Evolutionary conservation across 2,329 filamentous ascomycete species (phyloP).

Genomic region (Stagonosporopsis chrysanthemi): DNA sequence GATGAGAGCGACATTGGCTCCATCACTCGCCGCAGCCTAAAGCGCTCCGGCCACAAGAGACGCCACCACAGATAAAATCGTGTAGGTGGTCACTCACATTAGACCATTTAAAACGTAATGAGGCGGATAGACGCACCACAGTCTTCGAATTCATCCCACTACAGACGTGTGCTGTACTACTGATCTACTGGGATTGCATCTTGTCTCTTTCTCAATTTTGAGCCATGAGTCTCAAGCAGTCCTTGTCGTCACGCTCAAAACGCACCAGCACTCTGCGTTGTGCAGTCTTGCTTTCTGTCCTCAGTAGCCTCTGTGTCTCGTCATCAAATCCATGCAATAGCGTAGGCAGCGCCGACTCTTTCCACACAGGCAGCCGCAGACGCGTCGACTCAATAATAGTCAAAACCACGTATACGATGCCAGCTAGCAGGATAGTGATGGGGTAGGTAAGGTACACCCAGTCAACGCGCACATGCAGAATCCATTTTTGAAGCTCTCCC

Average conservation of each 20-base stretch:
- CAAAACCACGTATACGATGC: slow-evolving; percentile 4
- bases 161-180: no score
- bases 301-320: slow-evolving; percentile 13
- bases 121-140: background rate
- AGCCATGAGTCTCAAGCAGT: background rate
- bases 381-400: slow-evolving; percentile 7
- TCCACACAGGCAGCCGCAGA: slow-evolving; percentile 12
- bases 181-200: background rate
- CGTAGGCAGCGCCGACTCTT: slow-evolving; percentile 11
- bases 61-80: background rate
- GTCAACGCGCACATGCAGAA: slow-evolving; percentile 5
- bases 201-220: background rate
- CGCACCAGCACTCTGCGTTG: background rate
- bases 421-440: slow-evolving; percentile 1
- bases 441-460: slow-evolving; percentile 14
- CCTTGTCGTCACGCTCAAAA: background rate
- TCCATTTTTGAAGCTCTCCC: slow-evolving; percentile 5
- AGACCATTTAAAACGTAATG: background rate
- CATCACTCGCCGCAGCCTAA: slow-evolving; percentile 6
- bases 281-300: background rate
- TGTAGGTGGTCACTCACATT: background rate
- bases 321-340: slow-evolving; percentile 13
- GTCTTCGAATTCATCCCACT: no score
- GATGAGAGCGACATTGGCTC: slow-evolving; percentile 3
- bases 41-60: slow-evolving; percentile 2